Conservation (phyloP, 306 rosid genomes). For the Dryas drummondii region DNA sequence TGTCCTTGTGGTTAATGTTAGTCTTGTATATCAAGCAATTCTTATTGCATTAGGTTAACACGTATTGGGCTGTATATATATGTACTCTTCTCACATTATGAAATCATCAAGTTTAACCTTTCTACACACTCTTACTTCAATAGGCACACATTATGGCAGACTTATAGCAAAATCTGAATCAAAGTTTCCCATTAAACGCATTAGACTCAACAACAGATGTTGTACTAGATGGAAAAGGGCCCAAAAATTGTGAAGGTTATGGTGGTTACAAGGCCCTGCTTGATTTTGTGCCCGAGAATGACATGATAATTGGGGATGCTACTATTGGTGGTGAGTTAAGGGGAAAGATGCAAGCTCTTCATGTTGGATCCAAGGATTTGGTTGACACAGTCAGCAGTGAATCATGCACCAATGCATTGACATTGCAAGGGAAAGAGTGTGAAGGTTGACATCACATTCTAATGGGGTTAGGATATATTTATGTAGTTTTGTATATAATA, state of each 20-base stretch:
- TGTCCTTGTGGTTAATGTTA: no score
- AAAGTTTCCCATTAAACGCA: background rate
- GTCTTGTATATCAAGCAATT: no score
- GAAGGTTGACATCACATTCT: no score
- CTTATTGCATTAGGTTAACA: no score
- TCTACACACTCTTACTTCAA: background rate
- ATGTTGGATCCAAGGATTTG: background rate
- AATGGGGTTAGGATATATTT: no score
- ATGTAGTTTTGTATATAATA: no score
- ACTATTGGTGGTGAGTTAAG: background rate
- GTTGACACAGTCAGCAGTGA: background rate
- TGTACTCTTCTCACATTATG: no score
- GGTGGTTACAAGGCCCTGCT: background rate
- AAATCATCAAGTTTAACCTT: no score
- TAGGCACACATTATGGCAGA: constrained; percentile 14
- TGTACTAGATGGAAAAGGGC: background rate
- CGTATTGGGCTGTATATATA: no score
- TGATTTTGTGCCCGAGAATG: background rate
- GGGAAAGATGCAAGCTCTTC: background rate
- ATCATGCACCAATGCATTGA: no score
- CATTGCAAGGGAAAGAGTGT: no score
- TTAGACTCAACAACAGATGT: background rate
- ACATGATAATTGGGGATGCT: background rate
- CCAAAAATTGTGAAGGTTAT: background rate
- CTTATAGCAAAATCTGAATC: background rate